These are phyloP conservation scores for Aspergillus glaucus DNA, from an alignment of 2,329 filamentous ascomycete species.

Conservation along the genomic window DNA sequence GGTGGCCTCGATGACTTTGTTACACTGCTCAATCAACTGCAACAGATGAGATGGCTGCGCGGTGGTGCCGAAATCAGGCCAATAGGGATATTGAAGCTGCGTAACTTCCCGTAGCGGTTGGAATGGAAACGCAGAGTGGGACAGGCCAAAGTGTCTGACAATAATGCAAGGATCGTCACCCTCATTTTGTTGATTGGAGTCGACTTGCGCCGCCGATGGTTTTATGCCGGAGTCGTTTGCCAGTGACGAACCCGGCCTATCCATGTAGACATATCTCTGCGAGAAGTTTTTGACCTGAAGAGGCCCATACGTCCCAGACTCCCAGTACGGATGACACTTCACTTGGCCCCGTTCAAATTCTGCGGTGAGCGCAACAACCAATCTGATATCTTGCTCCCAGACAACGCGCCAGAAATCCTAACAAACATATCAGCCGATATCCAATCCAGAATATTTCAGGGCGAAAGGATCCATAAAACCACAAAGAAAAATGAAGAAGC, in stretches of 20 bases:
- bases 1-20: constrained; percentile 51
- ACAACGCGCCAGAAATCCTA: constrained; percentile 97
- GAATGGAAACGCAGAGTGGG: constrained; percentile 71
- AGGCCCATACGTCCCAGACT: constrained; percentile 67
- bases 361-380: constrained; percentile 94
- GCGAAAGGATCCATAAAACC: too few relatives aligned
- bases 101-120: constrained; percentile 85
- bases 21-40: constrained; percentile 82
- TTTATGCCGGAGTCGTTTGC: constrained; percentile 13
- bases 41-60: constrained; percentile 83
- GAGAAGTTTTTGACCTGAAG: constrained; percentile 70
- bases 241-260: constrained; percentile 49
- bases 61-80: constrained; percentile 94
- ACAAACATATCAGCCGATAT: constrained; percentile 1
- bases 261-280: constrained; percentile 74
- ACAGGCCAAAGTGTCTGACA: constrained; percentile 79
- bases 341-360: constrained; percentile 88
- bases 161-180: constrained; percentile 60
- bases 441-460: neutral
- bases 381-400: constrained; percentile 92
- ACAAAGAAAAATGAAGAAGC: neutral
- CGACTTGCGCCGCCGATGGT: neutral
- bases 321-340: constrained; percentile 95
- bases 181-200: constrained; percentile 16
- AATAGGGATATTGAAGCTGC: constrained; percentile 89